These are phyloP conservation scores for Polygonum aviculare DNA, from an alignment of 148 eudicot genomes.

Conservation along the genomic window DNA sequence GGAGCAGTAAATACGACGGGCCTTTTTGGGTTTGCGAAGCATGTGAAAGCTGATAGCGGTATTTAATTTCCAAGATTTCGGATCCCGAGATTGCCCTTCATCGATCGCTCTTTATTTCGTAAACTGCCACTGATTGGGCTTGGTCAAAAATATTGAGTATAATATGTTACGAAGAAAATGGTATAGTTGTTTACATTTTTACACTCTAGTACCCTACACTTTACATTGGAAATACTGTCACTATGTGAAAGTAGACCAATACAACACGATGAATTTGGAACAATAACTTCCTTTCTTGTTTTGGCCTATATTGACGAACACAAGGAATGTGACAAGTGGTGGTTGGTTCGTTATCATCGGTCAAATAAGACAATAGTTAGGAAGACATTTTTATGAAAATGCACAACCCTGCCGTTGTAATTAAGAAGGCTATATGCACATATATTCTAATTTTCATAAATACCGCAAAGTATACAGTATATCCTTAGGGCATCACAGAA, in stretches of 20 bases:
- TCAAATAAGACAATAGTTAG: too few species aligned
- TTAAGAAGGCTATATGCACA: neutral
- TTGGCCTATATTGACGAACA: too few species aligned
- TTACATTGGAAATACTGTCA: too few species aligned
- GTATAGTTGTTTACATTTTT: too few species aligned
- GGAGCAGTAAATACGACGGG: neutral
- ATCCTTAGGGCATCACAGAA: neutral
- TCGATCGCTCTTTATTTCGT: neutral
- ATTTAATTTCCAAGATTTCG: neutral
- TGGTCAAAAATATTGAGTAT: neutral
- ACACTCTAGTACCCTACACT: neutral
- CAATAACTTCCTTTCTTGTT: too few species aligned
- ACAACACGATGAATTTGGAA: too few species aligned
- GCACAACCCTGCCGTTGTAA: too few species aligned
- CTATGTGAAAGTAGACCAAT: too few species aligned
- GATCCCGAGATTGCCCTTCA: conserved; percentile 4
- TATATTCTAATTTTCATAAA: neutral
- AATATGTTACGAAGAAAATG: too few species aligned
- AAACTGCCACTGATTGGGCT: conserved; percentile 5
- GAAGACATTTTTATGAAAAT: too few species aligned
- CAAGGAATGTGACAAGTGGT: too few species aligned
- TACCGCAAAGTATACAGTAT: neutral
- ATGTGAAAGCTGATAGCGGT: neutral
- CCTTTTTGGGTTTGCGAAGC: neutral
- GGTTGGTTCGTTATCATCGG: too few species aligned